A percentile compares a stretch with the other conserved stretches of the same genome.
Evolutionary conservation across 2,329 filamentous ascomycete genomes (phyloP).

Genomic region (Alternaria arborescens): DNA sequence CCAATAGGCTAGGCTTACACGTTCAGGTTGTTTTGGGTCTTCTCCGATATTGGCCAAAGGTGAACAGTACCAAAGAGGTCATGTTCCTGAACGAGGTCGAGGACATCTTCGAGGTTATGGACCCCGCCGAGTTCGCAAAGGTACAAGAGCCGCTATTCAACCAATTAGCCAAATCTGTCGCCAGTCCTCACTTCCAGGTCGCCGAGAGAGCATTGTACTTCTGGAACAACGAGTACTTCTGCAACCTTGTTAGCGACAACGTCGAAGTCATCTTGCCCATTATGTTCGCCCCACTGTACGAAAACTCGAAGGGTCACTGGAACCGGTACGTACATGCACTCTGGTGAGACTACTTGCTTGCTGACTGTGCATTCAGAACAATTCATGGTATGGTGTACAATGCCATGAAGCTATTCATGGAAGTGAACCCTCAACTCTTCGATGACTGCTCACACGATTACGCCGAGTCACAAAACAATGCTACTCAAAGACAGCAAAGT

Average conservation of each 20-base stretch:
- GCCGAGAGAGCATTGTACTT: slow-evolving; percentile 97
- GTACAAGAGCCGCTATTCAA: slow-evolving; percentile 98
- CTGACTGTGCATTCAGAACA: slow-evolving; percentile 67
- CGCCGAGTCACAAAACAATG: slow-evolving; percentile 92
- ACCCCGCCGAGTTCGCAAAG: slow-evolving; percentile 97
- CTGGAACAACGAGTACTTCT: slow-evolving; percentile 99
- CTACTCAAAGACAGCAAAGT: slow-evolving; percentile 80
- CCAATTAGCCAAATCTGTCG: slow-evolving; percentile 95
- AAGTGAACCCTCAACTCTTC: slow-evolving; percentile 97
- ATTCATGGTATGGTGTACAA: slow-evolving; percentile 99
- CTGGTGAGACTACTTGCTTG: slow-evolving; percentile 3
- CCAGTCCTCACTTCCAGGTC: slow-evolving; percentile 98
- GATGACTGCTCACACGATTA: slow-evolving; percentile 99
- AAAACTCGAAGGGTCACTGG: slow-evolving; percentile 99
- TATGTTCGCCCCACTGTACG: slow-evolving; percentile 98
- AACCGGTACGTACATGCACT: slow-evolving; percentile 73
- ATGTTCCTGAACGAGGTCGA: slow-evolving; percentile 99
- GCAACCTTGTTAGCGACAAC: slow-evolving; percentile 98
- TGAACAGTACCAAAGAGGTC: slow-evolving; percentile 99
- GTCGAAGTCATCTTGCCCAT: slow-evolving; percentile 98
- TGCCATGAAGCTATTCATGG: slow-evolving; percentile 99
- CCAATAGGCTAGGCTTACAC: slow-evolving; percentile 24
- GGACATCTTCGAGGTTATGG: slow-evolving; percentile 99
- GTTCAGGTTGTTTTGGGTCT: slow-evolving; percentile 87
- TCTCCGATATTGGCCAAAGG: slow-evolving; percentile 97